Conservation (phyloP, 139 green algal species). For the Volvox reticuliferus region DNA sequence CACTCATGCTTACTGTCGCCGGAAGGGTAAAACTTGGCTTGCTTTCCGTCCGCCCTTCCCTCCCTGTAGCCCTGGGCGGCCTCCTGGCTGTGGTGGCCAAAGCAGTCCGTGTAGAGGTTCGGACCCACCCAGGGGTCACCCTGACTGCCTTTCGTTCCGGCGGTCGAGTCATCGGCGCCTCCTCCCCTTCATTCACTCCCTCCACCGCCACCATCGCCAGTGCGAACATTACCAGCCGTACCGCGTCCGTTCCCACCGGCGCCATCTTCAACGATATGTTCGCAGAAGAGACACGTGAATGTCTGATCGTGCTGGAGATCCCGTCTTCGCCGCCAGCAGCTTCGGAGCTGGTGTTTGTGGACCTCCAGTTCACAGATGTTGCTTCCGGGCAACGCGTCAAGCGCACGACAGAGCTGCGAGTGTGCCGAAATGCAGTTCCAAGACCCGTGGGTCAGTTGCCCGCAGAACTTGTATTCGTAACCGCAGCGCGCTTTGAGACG, state of each 20-base stretch:
- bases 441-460: slow-evolving; percentile 19
- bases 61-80: slow-evolving; percentile 56
- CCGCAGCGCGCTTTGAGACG: slow-evolving; percentile 48
- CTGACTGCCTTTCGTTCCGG: slow-evolving; percentile 29
- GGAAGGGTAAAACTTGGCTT: not conserved
- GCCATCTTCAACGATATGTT: slow-evolving; percentile 58
- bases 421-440: not conserved
- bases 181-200: not conserved
- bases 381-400: not conserved
- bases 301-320: slow-evolving; percentile 55
- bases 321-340: slow-evolving; percentile 10
- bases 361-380: slow-evolving; percentile 29
- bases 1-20: slow-evolving; percentile 14
- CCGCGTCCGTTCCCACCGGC: not conserved
- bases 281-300: slow-evolving; percentile 62
- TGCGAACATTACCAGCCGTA: no score
- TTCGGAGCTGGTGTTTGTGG: slow-evolving; percentile 10
- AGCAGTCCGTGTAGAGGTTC: slow-evolving; percentile 49
- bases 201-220: not conserved
- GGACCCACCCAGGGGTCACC: not conserved
- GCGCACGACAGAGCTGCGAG: not conserved
- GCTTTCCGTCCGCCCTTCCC: not conserved
- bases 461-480: slow-evolving; percentile 41
- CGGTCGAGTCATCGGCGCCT: not conserved
- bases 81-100: slow-evolving; percentile 63